phyloP scores from a whole-genome alignment of 257 asterid species.

The Agastache rugosa region DNA sequence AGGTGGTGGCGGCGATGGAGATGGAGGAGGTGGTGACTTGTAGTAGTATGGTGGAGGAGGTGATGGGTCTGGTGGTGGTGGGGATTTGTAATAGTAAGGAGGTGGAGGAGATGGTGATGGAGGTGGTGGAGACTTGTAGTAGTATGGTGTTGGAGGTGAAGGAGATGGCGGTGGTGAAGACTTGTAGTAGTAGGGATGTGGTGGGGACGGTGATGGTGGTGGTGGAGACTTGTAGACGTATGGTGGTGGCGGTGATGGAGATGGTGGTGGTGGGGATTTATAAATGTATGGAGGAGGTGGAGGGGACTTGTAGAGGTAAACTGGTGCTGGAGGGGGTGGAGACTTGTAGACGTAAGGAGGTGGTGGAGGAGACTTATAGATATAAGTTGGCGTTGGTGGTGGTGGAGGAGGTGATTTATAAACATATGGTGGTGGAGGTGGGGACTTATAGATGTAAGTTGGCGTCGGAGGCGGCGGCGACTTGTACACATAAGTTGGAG shows the following conservation, averaged over 20 bases:
- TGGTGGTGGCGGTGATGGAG: slow-evolving; percentile 39
- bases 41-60: slow-evolving; percentile 36
- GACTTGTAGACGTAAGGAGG: slow-evolving; percentile 34
- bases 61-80: slow-evolving; percentile 36
- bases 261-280: slow-evolving; percentile 46
- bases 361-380: slow-evolving; percentile 38
- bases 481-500: background rate
- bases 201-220: slow-evolving; percentile 65
- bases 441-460: slow-evolving; percentile 37
- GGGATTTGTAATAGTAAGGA: slow-evolving; percentile 37
- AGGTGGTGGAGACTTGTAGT: slow-evolving; percentile 42
- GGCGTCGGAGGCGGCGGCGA: background rate
- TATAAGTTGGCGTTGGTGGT: slow-evolving; percentile 28
- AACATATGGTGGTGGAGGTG: slow-evolving; percentile 35
- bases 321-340: slow-evolving; percentile 38
- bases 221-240: slow-evolving; percentile 52
- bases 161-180: slow-evolving; percentile 43
- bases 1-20: slow-evolving; percentile 14
- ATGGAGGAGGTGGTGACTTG: slow-evolving; percentile 42
- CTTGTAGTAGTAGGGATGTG: slow-evolving; percentile 41
- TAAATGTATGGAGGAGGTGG: slow-evolving; percentile 41
- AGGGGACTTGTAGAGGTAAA: slow-evolving; percentile 37
- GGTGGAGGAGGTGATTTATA: slow-evolving; percentile 49
- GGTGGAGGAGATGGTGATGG: slow-evolving; percentile 37
- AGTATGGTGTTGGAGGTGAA: slow-evolving; percentile 32